Evolutionary conservation across 805 yeast genomes (phyloP), one percentile per base, ranked within the genome.

Genomic region (Nakazawaea ambrosiae): DNA sequence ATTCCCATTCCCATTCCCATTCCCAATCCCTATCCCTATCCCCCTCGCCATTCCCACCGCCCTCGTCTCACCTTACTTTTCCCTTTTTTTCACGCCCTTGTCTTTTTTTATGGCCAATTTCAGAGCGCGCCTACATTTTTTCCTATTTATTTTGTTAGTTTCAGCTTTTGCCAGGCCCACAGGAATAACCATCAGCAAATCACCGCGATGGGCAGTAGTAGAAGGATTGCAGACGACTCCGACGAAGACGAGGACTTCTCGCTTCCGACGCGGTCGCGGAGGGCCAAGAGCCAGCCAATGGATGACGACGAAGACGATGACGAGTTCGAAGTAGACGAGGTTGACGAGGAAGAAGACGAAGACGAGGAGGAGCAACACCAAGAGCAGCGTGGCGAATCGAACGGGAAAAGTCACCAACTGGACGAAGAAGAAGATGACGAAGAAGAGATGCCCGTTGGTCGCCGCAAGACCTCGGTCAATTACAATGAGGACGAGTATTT

Each of bases 401-500:
- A 22, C 37, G 40, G 8, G 28, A 23, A 28, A 26, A 26, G 27
- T 26, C 36, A 19, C n/a, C 33, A 15, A 34, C 26, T 16, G 42
- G 39, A 30, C 11, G 35, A 28, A 11, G 41, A 20, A 18, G 34
- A 27, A 17, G 33, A 37, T n/a, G 33, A 24, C 9, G 40, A 37
- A 16, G 40, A 31, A 5, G 33, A 16, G n/a, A 37, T 22, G 12
- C 19, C 33, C 16, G 34, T 10, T 4, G 12, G 34, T 12, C 37
- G 45, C 15, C 27, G 41, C 64, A 52, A 47, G 55, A 48, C 48
- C 26, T 33, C 49, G 10, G 53, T 58, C 19, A 58, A 57, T 37
- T 58, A 58, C 33, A 58, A 58, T 34, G 63, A 58, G 40, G 63
- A 58, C 37, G 49, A 45, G 14, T 43, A 44, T 2, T 40, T 53